phyloP scores from a whole-genome alignment of 305 asterid species.

The Solanum chacoense region DNA sequence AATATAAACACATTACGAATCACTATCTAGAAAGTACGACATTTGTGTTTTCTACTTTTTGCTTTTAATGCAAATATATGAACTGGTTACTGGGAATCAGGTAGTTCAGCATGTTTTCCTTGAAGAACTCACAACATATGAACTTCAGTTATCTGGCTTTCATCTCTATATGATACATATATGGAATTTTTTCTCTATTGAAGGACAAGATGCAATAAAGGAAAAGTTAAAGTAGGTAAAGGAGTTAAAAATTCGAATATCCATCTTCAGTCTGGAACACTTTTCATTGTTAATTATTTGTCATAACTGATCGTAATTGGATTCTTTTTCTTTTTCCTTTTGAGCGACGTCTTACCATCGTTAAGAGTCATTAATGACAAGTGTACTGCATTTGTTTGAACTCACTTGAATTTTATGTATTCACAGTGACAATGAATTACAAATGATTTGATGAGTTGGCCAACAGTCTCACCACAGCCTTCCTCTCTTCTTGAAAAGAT shows the following conservation, averaged over 20 bases:
- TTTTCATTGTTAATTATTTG: background rate
- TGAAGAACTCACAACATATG: background rate
- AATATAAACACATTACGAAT: background rate
- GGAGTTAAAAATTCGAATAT: background rate
- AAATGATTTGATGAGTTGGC: background rate
- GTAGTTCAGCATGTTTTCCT: background rate
- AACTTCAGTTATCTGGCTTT: background rate
- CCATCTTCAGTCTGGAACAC: background rate
- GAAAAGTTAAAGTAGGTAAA: background rate
- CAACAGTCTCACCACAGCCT: background rate
- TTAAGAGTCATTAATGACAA: background rate
- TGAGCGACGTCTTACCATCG: background rate
- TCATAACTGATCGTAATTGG: background rate
- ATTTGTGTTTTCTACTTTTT: background rate
- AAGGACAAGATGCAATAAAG: background rate
- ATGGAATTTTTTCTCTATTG: background rate
- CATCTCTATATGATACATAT: background rate
- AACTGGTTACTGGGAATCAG: background rate
- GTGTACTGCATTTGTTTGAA: background rate
- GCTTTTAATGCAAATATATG: background rate
- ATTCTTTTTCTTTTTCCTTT: background rate
- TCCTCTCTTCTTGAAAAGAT: background rate
- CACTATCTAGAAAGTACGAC: background rate
- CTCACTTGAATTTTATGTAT: background rate
- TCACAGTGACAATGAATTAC: background rate